Evolutionary conservation across 1,284 basidiomycete species (phyloP), one percentile per base, ranked within the genome.

Genomic region (Moniliophthora roreri): DNA sequence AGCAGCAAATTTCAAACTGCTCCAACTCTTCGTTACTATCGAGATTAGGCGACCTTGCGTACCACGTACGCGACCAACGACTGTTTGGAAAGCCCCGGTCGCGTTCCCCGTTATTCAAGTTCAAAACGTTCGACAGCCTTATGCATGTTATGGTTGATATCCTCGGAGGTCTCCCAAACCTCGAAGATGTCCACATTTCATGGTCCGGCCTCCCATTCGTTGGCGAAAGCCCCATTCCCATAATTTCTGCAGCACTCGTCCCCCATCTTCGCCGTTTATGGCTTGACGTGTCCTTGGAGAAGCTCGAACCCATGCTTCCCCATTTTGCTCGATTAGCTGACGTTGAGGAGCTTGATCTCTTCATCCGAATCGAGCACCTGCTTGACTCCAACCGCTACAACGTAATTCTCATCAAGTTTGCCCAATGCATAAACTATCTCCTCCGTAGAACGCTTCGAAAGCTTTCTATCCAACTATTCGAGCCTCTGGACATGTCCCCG

Each of bases 161-260:
- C 24, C 68, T 77, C 16, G 63, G 64, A 13, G 65, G 69, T 2
- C 64, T 77, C 6, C 72, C 71, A 15, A 71, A 74, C 48, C 66
- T 77, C 15, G 70, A 66, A 15, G 70, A 75, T 58, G 75, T 75
- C 59, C 72, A 75, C 53, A 72, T 77, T 52, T 72, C 72, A 35
- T 77, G 75, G 75, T 69, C 64, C 28, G 72, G 73, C 13, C 66
- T 74, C 37, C 69, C 67, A 28, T 58, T 63, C 24, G 64, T 68
- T 21, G 58, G 58, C 24, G 62, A 64, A 49, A 65, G 66, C 20
- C 69, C 74, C 21, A 66, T 67, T 1, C 68, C 71, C 9, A 69
- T 74, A 57, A 62, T 75, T 11, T 57, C 68, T 28, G 65, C 70
- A 36, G 62, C 68, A 20, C 70, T 73, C 62, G 64, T 66, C 11